Evolutionary conservation across 257 asterid species (phyloP).

Genomic region (Penstemon newberryi): DNA sequence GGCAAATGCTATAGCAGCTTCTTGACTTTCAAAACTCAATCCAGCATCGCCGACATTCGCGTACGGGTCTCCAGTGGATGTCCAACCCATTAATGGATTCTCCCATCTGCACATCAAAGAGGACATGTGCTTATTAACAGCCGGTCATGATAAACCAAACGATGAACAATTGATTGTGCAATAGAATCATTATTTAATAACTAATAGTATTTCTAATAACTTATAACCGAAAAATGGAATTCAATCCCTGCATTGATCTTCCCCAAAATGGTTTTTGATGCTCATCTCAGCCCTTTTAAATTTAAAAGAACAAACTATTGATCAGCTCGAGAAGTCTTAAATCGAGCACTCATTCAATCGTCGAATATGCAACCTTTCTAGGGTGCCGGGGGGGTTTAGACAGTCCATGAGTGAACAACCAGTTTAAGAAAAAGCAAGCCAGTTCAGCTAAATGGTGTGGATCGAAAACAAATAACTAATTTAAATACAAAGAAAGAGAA

Average conservation of each 20-base stretch:
- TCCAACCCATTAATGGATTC: constrained; percentile 99
- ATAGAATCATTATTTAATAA: constrained; percentile 16
- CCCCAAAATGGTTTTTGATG: constrained; percentile 6
- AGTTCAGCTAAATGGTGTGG: not conserved
- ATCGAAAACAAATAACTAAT: too few relatives aligned
- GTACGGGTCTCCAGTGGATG: constrained; percentile 99
- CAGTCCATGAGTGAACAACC: constrained; percentile 2
- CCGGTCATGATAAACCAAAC: constrained; percentile 1
- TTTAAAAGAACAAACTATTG: not conserved
- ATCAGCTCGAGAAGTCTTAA: not conserved
- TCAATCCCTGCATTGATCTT: not conserved
- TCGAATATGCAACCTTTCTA: not conserved
- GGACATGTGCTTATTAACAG: constrained; percentile 8
- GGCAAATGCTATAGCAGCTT: constrained; percentile 81
- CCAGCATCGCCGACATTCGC: constrained; percentile 94
- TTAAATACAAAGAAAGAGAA: constrained; percentile 15
- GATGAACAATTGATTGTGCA: constrained; percentile 24
- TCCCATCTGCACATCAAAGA: constrained; percentile 72
- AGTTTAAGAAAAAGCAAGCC: constrained; percentile 16
- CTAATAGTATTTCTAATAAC: not conserved
- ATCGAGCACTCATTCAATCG: constrained; percentile 19
- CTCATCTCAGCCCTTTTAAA: not conserved
- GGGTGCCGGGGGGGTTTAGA: not conserved
- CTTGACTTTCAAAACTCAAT: constrained; percentile 75
- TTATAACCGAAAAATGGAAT: not conserved